Evolutionary conservation across 2,329 filamentous ascomycete genomes (phyloP), one percentile per base, ranked within the genome.

Genomic region (Tolypocladium amazonense): DNA sequence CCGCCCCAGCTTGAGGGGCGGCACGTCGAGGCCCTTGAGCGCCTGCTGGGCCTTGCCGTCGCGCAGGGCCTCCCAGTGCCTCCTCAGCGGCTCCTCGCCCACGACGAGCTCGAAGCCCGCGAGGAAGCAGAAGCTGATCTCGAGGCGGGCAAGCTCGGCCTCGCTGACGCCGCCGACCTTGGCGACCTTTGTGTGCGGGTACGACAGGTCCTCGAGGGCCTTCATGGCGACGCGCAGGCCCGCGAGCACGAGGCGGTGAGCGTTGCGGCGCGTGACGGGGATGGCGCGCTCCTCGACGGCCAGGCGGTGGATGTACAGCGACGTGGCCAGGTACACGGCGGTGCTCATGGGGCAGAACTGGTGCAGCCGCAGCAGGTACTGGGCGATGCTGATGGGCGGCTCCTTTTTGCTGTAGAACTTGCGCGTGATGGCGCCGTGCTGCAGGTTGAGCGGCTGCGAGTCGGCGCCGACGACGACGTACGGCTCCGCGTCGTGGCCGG

Each of bases 371-470:
- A 87, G 79, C 30, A 97, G 82, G 70, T 97, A 99, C 64, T 94
- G 88, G 68, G 88, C 84, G 55, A 97, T 81, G 41, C 86, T 82
- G 65, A 97, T 93, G 14, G 89, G 87, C 25, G 94, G 93, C 20
- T 91, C 86, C 57, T 86, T 84, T 71, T 94, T 96, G 64, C 89
- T 93, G 77, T 94, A 95, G 75, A 99, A 99, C 68, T 94, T 94
- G 65, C 92, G 86, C 23, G 90, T 91, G 64, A 97, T 90, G 64
- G 91, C 88, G 63, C 86, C 87, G 70, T 94, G 89, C 71, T 97
- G 92, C 39, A 90, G 76, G 62, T 88, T 85, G 60, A 91, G 78
- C 27, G 88, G 87, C 66, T 91, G 86, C 37, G 85, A 86, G 70
- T 90, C 84, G 54, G 84, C 83, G n/a, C 86, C 84, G 59, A 87